Percentiles rank a stretch among this genome's conserved stretches.
These are phyloP conservation scores for Starmerella stigmatis DNA, from an alignment of 805 yeast genomes.

Conservation along the genomic window DNA sequence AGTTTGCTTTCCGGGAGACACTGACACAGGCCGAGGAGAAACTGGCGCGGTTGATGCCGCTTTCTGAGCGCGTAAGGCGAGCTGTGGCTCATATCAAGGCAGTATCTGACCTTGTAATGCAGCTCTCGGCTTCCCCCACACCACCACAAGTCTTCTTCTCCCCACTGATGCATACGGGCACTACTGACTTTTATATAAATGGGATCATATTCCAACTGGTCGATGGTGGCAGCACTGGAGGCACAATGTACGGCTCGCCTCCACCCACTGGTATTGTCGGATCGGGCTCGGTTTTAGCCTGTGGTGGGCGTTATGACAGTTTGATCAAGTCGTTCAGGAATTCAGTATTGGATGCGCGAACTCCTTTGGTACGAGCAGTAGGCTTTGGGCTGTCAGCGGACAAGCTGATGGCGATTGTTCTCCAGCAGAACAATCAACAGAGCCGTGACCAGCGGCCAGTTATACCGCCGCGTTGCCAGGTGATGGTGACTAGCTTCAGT, in stretches of 20 bases:
- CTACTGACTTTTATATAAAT: constrained; percentile 50
- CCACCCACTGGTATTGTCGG: neutral
- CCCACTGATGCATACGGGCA: constrained; percentile 75
- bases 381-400: constrained; percentile 81
- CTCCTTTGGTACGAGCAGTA: constrained; percentile 50
- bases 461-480: constrained; percentile 57
- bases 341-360: constrained; percentile 33
- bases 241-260: neutral
- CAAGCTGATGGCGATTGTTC: constrained; percentile 41
- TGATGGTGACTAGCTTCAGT: constrained; percentile 61
- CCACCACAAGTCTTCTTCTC: constrained; percentile 40
- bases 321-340: constrained; percentile 59
- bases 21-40: constrained; percentile 52
- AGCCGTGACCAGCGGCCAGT: neutral
- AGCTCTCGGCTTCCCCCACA: constrained; percentile 49
- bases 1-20: constrained; percentile 67
- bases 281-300: constrained; percentile 47
- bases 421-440: constrained; percentile 13
- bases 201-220: constrained; percentile 85
- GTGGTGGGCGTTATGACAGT: constrained; percentile 88
- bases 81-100: constrained; percentile 52
- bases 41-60: constrained; percentile 60
- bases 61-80: constrained; percentile 59
- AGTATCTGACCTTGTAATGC: constrained; percentile 44
- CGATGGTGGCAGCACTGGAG: constrained; percentile 40